Evolutionary conservation across 2,329 filamentous ascomycete genomes (phyloP), one percentile per base, ranked within the genome.

Genomic region (Colletotrichum sp.): DNA sequence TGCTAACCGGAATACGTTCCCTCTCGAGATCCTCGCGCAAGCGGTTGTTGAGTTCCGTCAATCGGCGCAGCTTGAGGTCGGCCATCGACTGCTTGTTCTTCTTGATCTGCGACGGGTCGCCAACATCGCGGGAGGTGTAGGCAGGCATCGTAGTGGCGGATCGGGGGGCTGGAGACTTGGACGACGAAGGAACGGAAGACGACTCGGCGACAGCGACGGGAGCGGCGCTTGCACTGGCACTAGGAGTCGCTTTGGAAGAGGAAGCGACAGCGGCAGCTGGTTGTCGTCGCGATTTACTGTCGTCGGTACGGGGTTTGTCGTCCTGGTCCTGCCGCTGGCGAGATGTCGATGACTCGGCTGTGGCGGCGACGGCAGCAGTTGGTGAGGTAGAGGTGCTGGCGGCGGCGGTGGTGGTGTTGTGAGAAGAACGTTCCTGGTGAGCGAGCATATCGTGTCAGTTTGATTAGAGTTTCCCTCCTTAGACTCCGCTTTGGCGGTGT

Each of bases 41-140:
- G 81, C 97, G 94, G 86, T 95, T 95, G 90, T 99, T 99, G 82
- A 99, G 92, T 89, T 99, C 97, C 77, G 96, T 99, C 86, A 99
- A 90, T 79, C 97, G 94, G 82, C 97, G 94, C 82, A 99, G 92
- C 91, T 99, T 99, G 79, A 99, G 92, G 86, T 99, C 97, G 81
- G 96, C 96, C 95, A 99, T 99, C 85, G 95, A 98, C 89, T 99
- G 97, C 90, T 98, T 98, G 90, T 98, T 99, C 89, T 96, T 98
- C 91, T 92, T 93, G 81, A 92, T 91, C 84, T 93, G 91, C 82
- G 90, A 91, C 84, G 91, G 91, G 83, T 93, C 92, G 86, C 91
- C 91, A 77, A 92, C 90, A 83, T 93, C 92, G 81, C 92, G 90
- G 65, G 92, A 93, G 74, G 91, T 92, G 86, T 93, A 93, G 79